phyloP scores from a whole-genome alignment of 2,329 filamentous ascomycete species.

The Alternaria longipes region DNA sequence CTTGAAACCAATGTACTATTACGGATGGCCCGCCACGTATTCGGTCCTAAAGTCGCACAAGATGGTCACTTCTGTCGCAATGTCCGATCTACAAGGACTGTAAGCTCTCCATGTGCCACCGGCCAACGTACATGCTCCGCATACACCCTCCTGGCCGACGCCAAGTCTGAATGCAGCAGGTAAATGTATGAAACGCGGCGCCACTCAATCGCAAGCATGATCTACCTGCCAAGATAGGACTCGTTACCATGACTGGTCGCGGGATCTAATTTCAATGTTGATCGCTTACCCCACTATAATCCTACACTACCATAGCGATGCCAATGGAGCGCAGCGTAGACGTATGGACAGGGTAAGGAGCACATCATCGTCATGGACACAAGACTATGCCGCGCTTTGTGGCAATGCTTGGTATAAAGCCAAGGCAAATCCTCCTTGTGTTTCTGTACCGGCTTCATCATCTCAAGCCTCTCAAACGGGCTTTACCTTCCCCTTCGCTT shows the following conservation, averaged over 20 bases:
- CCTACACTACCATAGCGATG: conserved; percentile 14
- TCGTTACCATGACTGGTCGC: conserved; percentile 31
- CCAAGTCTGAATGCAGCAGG: conserved; percentile 41
- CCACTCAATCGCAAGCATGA: conserved; percentile 23
- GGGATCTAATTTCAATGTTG: conserved; percentile 38
- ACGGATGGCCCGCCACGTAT: not conserved
- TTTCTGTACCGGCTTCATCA: conserved; percentile 23
- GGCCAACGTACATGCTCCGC: conserved; percentile 4
- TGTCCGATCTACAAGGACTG: conserved; percentile 1
- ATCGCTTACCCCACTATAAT: conserved; percentile 25
- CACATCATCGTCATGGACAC: conserved; percentile 18
- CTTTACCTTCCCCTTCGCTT: conserved; percentile 23
- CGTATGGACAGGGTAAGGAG: conserved; percentile 16
- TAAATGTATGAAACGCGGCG: conserved; percentile 27
- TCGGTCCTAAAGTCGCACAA: conserved; percentile 22
- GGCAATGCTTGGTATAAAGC: conserved; percentile 42
- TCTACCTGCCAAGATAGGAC: conserved; percentile 45
- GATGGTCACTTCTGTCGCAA: conserved; percentile 17
- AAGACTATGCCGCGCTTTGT: conserved; percentile 20
- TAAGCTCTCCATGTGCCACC: conserved; percentile 11
- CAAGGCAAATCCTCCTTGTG: conserved; percentile 29
- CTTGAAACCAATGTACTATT: conserved; percentile 13
- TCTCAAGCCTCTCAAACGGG: conserved; percentile 18
- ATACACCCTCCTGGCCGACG: conserved; percentile 8
- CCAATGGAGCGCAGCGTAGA: conserved; percentile 17